These are phyloP conservation scores for Podospora conica DNA, from an alignment of 495 filamentous ascomycete genomes.

Conservation along the genomic window DNA sequence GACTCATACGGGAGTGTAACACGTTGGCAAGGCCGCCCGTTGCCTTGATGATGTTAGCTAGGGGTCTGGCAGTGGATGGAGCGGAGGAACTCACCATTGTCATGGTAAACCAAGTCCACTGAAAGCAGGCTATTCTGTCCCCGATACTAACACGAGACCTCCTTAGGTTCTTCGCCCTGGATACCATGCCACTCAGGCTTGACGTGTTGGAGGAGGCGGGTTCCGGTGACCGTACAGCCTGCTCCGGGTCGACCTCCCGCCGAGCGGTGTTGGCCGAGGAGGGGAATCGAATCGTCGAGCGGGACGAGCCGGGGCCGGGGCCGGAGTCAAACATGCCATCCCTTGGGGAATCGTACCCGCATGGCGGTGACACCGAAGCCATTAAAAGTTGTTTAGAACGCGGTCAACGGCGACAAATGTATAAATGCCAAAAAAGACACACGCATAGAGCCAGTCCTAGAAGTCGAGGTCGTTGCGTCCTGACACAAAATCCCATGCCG, in stretches of 20 bases:
- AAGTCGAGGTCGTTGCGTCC: too few relatives aligned
- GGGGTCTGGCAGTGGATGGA: not conserved
- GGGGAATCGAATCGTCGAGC: not conserved
- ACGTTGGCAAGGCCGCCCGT: conserved; percentile 82
- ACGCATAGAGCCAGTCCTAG: too few relatives aligned
- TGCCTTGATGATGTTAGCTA: conserved; percentile 35
- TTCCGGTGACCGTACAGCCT: not conserved
- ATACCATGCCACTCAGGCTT: conserved; percentile 29
- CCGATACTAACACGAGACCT: conserved; percentile 32
- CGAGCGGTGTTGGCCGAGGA: not conserved
- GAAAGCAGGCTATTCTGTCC: conserved; percentile 43
- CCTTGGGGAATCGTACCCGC: conserved; percentile 11
- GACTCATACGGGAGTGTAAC: conserved; percentile 55
- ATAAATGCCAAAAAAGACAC: too few relatives aligned
- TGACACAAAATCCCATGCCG: too few relatives aligned
- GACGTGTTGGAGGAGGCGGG: conserved; percentile 7
- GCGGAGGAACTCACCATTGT: conserved; percentile 52
- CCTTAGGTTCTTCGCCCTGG: conserved; percentile 18
- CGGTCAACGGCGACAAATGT: too few relatives aligned
- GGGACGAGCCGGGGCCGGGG: not conserved
- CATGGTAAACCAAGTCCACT: conserved; percentile 69
- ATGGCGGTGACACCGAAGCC: not conserved
- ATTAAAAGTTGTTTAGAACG: too few relatives aligned
- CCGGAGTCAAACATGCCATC: conserved; percentile 4
- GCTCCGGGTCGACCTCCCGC: not conserved